Conservation (phyloP, 1,139 yeast species). For the Ogataea hybrid region DNA sequence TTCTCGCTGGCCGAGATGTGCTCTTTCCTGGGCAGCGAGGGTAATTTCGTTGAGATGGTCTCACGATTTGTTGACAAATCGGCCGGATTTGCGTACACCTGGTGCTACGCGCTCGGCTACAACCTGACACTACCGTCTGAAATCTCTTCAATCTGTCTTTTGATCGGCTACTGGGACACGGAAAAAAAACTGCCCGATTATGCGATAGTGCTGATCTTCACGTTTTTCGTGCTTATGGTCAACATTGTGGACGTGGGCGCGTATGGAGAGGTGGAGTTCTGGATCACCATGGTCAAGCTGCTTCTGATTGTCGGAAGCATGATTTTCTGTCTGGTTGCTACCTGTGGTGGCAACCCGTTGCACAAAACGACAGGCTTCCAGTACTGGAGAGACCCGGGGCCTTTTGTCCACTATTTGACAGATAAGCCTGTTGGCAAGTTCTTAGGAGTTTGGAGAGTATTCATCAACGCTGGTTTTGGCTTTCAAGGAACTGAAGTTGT, state of each 20-base stretch:
- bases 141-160: slow-evolving; percentile 72
- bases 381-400: slow-evolving; percentile 93
- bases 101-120: too few relatives aligned
- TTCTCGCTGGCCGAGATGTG: too few relatives aligned
- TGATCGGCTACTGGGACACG: slow-evolving; percentile 66
- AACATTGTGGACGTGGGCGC: slow-evolving; percentile 62
- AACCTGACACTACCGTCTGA: slow-evolving; percentile 79
- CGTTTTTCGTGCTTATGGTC: slow-evolving; percentile 46
- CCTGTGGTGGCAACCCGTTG: slow-evolving; percentile 36
- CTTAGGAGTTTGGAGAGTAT: slow-evolving; percentile 57
- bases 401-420: slow-evolving; percentile 56
- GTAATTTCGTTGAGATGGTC: too few relatives aligned
- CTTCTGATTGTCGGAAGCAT: slow-evolving; percentile 53
- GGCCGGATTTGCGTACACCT: too few relatives aligned
- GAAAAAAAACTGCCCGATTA: slow-evolving; percentile 54
- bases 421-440: slow-evolving; percentile 52
- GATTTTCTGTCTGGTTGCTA: slow-evolving; percentile 46
- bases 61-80: too few relatives aligned
- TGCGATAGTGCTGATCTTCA: slow-evolving; percentile 75
- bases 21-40: too few relatives aligned
- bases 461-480: too few relatives aligned
- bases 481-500: too few relatives aligned
- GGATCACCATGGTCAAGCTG: slow-evolving; percentile 63
- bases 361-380: slow-evolving; percentile 71
- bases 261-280: slow-evolving; percentile 69